Evolutionary conservation across 768 basidiomycete genomes (phyloP).

Genomic region (Tephrocybe sp.): DNA sequence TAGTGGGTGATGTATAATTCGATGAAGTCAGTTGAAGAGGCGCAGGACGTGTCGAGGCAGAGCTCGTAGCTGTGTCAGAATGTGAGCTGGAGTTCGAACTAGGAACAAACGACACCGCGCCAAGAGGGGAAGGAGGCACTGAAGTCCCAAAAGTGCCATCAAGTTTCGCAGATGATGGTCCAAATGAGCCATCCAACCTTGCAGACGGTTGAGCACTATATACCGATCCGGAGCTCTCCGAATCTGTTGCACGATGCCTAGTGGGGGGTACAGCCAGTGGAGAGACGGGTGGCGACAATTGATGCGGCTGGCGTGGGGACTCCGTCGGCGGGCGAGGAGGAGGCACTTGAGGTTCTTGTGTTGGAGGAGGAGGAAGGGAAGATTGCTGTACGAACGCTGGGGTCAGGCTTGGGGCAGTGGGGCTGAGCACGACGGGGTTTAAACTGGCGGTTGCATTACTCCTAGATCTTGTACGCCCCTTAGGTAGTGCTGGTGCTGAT

Average conservation of each 20-base stretch:
- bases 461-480: conserved; percentile 4
- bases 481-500: background rate
- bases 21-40: conserved; percentile 24
- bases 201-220: background rate
- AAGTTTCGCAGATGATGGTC: too few relatives aligned
- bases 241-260: conserved; percentile 2
- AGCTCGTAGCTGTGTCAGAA: background rate
- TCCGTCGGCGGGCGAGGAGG: background rate
- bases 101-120: background rate
- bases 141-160: background rate
- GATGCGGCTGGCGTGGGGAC: background rate
- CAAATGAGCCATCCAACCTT: background rate
- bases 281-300: background rate
- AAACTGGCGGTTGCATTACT: conserved; percentile 17
- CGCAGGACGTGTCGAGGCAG: conserved; percentile 18
- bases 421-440: conserved; percentile 4
- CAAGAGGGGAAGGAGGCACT: background rate
- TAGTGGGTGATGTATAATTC: background rate
- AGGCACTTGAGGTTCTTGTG: too few relatives aligned
- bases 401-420: background rate
- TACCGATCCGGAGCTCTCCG: conserved; percentile 2
- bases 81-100: background rate
- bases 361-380: background rate
- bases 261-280: background rate
- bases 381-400: background rate